A percentile compares a stretch with the other conserved stretches of the same genome.
These are phyloP conservation scores for Cynara cardunculus DNA, from an alignment of 129 eudicot species.

Conservation along the genomic window DNA sequence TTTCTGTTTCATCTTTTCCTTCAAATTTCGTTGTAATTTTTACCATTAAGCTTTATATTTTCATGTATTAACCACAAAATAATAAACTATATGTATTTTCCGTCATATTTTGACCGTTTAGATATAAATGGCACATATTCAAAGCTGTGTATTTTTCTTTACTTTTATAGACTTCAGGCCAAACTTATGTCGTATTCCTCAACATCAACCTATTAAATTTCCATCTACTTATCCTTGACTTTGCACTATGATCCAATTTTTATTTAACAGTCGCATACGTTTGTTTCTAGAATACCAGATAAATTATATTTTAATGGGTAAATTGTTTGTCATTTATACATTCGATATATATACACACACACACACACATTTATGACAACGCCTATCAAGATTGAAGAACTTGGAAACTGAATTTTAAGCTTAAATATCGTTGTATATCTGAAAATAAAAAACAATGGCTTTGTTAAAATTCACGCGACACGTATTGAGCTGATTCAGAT, in stretches of 20 bases:
- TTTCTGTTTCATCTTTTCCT: background rate
- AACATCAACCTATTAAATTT: background rate
- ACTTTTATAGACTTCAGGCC: background rate
- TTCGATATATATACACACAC: background rate
- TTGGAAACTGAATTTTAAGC: no score
- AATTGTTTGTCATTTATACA: background rate
- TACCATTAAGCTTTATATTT: background rate
- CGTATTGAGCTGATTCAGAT: no score
- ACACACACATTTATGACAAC: no score
- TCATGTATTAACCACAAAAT: background rate
- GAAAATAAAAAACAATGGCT: no score
- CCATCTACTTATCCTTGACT: background rate
- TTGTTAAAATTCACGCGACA: no score
- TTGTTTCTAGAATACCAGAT: background rate
- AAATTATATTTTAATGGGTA: background rate
- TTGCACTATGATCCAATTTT: background rate
- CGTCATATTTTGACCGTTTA: background rate
- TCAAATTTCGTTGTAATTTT: background rate
- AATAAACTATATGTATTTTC: background rate
- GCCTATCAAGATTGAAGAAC: no score
- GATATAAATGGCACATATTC: background rate
- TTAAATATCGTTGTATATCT: no score
- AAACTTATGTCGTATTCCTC: background rate
- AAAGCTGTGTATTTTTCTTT: background rate
- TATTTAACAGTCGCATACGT: background rate